Percentiles rank a stretch among this genome's conserved stretches.
These are phyloP conservation scores for Helotiales sp. DNA, from an alignment of 2,329 filamentous ascomycete genomes.

Conservation along the genomic window DNA sequence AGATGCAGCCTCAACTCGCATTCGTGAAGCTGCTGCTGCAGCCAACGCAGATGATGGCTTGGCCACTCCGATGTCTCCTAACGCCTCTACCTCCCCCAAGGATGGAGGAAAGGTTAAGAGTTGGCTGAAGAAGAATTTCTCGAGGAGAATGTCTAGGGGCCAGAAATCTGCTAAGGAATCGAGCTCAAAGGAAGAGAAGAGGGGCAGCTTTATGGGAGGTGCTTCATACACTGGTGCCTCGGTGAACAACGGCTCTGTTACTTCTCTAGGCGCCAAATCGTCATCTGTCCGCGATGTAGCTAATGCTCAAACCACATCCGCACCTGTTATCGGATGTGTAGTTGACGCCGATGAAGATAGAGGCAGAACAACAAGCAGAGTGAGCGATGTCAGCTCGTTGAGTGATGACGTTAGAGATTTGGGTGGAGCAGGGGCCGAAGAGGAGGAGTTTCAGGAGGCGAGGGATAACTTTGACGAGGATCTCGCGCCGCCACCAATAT, in stretches of 20 bases:
- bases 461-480: conserved; percentile 44
- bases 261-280: conserved; percentile 26
- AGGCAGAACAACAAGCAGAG: conserved; percentile 8
- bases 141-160: conserved; percentile 33
- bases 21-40: conserved; percentile 23
- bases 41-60: conserved; percentile 23
- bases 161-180: conserved; percentile 20
- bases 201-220: conserved; percentile 49
- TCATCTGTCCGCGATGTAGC: conserved; percentile 24
- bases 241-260: conserved; percentile 47
- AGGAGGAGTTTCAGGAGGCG: conserved; percentile 53
- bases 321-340: not conserved
- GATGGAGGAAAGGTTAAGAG: conserved; percentile 39
- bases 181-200: not conserved
- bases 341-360: conserved; percentile 11
- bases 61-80: conserved; percentile 22
- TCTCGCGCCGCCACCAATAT: conserved; percentile 38
- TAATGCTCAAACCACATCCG: not conserved
- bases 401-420: not conserved
- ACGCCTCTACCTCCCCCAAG: conserved; percentile 13
- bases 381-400: conserved; percentile 12
- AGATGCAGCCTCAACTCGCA: conserved; percentile 27
- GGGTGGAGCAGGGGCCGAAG: conserved; percentile 9
- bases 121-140: conserved; percentile 58
- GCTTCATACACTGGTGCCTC: conserved; percentile 46